Conservation (phyloP, 345 rosid species). For the Nasturtium officinale region DNA sequence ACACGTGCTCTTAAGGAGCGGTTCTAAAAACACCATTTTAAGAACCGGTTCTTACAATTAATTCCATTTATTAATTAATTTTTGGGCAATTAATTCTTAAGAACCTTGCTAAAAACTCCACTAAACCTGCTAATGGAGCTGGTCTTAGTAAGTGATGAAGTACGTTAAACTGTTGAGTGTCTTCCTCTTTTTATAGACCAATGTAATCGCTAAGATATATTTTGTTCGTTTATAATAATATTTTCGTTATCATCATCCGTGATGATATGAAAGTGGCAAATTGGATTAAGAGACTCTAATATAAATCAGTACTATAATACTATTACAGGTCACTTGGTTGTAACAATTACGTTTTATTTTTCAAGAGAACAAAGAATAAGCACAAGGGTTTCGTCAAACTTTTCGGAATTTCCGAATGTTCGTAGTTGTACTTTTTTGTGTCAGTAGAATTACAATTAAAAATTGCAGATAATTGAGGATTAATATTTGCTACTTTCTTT, state of each 20-base stretch:
- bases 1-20: no score
- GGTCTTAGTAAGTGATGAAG: slow-evolving; percentile 15
- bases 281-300: slow-evolving; percentile 10
- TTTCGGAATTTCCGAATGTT: slow-evolving; percentile 2
- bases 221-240: background rate
- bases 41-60: no score
- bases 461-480: background rate
- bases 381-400: background rate
- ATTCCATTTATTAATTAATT: no score
- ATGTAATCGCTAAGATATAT: background rate
- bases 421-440: background rate
- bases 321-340: background rate
- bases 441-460: no score
- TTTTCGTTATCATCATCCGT: slow-evolving; percentile 30
- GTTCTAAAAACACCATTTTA: no score
- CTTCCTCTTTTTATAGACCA: slow-evolving; percentile 30
- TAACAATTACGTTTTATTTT: background rate
- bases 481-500: background rate
- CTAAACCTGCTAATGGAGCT: no score
- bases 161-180: slow-evolving; percentile 20
- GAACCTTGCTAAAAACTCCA: no score
- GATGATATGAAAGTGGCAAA: slow-evolving; percentile 38
- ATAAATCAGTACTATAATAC: background rate
- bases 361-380: background rate
- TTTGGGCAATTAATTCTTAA: no score